phyloP scores from a whole-genome alignment of 495 filamentous ascomycete genomes.

The Astrothelium macrocarpum region DNA sequence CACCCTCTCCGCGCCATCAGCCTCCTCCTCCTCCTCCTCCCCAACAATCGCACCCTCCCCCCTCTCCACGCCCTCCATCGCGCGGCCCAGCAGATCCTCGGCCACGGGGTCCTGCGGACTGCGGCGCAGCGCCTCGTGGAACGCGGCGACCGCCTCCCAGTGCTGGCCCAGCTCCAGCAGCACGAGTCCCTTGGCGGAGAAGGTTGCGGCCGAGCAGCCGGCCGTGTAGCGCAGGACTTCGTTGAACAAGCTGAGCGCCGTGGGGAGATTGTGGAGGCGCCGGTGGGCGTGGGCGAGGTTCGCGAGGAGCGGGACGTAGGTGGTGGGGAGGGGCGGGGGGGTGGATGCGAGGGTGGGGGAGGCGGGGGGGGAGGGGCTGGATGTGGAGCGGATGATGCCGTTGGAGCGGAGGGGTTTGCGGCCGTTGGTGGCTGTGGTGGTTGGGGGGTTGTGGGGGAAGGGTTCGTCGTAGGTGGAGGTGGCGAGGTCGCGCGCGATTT shows the following conservation, averaged over 20 bases:
- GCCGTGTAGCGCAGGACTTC: conserved; percentile 59
- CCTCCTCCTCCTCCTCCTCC: conserved; percentile 21
- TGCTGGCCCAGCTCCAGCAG: conserved; percentile 32
- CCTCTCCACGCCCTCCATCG: conserved; percentile 28
- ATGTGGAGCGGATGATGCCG: conserved; percentile 5
- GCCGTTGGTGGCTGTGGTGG: conserved; percentile 10
- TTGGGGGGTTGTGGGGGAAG: neutral
- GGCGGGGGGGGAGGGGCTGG: neutral
- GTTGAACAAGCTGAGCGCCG: conserved; percentile 38
- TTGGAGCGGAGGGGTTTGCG: conserved; percentile 7
- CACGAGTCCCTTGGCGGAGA: conserved; percentile 51
- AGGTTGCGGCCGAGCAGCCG: conserved; percentile 39
- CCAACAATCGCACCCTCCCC: too few species aligned
- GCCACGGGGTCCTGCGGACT: conserved; percentile 37
- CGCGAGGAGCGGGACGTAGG: conserved; percentile 78
- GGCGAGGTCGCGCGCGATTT: conserved; percentile 63
- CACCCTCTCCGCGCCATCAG: conserved; percentile 24
- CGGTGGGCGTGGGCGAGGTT: conserved; percentile 85
- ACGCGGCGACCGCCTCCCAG: conserved; percentile 31
- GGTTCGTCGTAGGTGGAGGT: neutral
- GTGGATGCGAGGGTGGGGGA: conserved; percentile 29
- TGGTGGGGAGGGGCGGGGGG: conserved; percentile 50
- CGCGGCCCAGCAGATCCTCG: conserved; percentile 31
- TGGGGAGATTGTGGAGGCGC: conserved; percentile 51
- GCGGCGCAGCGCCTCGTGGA: conserved; percentile 37